A percentile compares a stretch with the other conserved stretches of the same genome.
phyloP scores from a whole-genome alignment of 2,329 filamentous ascomycete species.

The Beauveria caledonica region DNA sequence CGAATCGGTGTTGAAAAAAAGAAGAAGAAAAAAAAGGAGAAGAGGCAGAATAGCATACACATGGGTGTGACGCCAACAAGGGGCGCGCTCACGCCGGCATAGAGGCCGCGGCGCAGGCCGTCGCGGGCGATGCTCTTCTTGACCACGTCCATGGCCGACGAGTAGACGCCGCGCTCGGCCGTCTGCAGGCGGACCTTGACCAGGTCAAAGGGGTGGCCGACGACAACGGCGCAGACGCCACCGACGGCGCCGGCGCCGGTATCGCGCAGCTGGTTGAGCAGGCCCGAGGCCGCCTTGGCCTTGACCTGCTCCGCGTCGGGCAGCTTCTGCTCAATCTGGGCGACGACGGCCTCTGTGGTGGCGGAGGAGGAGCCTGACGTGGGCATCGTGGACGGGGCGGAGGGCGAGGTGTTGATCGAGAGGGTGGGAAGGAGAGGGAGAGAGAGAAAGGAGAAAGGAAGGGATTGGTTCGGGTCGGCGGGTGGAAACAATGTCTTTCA shows the following conservation, averaged over 20 bases:
- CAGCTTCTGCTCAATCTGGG: slow-evolving; percentile 34
- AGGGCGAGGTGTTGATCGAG: not conserved
- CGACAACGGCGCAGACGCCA: slow-evolving; percentile 85
- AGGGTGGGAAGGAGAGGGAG: not conserved
- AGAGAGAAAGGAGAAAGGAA: too few relatives aligned
- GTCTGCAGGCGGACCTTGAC: slow-evolving; percentile 98
- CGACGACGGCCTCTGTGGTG: slow-evolving; percentile 26
- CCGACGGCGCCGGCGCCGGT: slow-evolving; percentile 86
- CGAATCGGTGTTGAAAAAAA: not conserved
- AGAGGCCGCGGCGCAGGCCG: slow-evolving; percentile 71
- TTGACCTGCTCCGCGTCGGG: slow-evolving; percentile 33
- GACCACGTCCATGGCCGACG: slow-evolving; percentile 83
- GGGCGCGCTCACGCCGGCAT: slow-evolving; percentile 94
- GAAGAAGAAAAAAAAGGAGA: not conserved
- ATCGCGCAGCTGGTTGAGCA: slow-evolving; percentile 59
- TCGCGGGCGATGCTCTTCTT: slow-evolving; percentile 80
- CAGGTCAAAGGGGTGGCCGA: slow-evolving; percentile 93
- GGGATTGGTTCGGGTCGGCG: too few relatives aligned
- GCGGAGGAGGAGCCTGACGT: slow-evolving; percentile 13
- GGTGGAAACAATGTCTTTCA: not conserved
- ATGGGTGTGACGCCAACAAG: slow-evolving; percentile 95
- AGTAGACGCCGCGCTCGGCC: slow-evolving; percentile 87
- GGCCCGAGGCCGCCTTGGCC: slow-evolving; percentile 25
- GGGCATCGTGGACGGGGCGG: slow-evolving; percentile 14
- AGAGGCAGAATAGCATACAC: slow-evolving; percentile 59